These are phyloP conservation scores for Mariannaea sp. DNA, from an alignment of 2,329 filamentous ascomycete genomes.

Conservation along the genomic window DNA sequence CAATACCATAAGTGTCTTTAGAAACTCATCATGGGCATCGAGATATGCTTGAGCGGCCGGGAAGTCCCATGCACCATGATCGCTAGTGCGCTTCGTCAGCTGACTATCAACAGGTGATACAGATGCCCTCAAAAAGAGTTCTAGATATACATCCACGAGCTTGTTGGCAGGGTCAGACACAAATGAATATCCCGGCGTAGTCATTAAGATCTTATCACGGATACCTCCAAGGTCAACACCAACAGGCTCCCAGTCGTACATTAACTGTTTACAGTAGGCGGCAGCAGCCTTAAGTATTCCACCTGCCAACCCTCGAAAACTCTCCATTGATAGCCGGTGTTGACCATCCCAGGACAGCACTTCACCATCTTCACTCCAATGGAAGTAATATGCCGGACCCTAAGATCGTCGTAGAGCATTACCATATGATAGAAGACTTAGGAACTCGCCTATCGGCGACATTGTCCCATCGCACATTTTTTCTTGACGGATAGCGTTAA, in stretches of 20 bases:
- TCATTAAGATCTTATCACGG: constrained; percentile 1
- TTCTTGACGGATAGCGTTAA: background rate
- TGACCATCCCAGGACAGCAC: constrained; percentile 4
- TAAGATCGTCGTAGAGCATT: background rate
- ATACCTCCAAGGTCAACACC: background rate
- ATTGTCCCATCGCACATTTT: background rate
- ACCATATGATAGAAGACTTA: constrained; percentile 9
- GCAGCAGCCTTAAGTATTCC: background rate
- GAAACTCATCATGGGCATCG: background rate
- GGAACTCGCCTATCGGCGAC: constrained; percentile 2
- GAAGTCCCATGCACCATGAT: background rate
- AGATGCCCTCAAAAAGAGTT: constrained; percentile 4
- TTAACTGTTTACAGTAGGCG: background rate
- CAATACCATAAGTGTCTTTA: constrained; percentile 7
- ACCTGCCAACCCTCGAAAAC: constrained; percentile 1
- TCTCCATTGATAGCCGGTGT: background rate
- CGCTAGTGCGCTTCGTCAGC: background rate
- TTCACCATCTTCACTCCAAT: constrained; percentile 11
- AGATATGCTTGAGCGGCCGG: constrained; percentile 4
- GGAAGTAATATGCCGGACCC: background rate
- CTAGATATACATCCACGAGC: background rate
- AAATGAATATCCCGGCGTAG: constrained; percentile 9
- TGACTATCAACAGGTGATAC: constrained; percentile 2
- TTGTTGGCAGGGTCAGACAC: background rate
- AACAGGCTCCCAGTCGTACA: constrained; percentile 4